Percentiles rank a stretch among this genome's conserved stretches.
These are phyloP conservation scores for Trypanosoma congolense DNA, from an alignment of 208 protist genomes.

Conservation along the genomic window DNA sequence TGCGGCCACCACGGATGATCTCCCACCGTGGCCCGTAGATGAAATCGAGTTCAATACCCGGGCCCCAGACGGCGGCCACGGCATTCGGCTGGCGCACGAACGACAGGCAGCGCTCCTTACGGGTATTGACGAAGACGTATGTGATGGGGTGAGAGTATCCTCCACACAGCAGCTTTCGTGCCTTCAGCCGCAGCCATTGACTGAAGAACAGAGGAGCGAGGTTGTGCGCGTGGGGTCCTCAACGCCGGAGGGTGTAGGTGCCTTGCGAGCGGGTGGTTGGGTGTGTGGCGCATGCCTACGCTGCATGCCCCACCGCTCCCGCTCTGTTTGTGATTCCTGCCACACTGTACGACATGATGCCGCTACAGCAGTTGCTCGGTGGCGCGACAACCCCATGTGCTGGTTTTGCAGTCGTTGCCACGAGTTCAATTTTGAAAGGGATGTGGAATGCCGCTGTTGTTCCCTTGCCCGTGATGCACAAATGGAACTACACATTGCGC, in stretches of 20 bases:
- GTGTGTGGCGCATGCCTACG: conserved; percentile 44
- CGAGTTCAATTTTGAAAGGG: conserved; percentile 38
- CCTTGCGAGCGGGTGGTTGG: conserved; percentile 43
- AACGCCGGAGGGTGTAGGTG: conserved; percentile 23
- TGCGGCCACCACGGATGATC: neutral
- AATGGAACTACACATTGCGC: conserved; percentile 10
- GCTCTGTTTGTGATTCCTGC: conserved; percentile 47
- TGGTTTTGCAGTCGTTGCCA: conserved; percentile 46
- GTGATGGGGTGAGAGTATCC: neutral
- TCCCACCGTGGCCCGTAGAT: conserved; percentile 68
- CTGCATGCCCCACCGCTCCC: conserved; percentile 27
- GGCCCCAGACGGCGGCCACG: conserved; percentile 42
- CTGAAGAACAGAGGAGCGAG: conserved; percentile 8
- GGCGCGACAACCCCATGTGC: conserved; percentile 14
- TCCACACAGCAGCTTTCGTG: neutral
- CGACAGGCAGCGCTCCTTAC: conserved; percentile 2
- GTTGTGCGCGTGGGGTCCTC: conserved; percentile 14
- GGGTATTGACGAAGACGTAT: neutral
- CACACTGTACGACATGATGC: conserved; percentile 54
- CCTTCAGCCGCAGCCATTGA: neutral
- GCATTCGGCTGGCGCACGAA: conserved; percentile 26
- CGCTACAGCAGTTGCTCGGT: conserved; percentile 4
- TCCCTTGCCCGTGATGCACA: conserved; percentile 2
- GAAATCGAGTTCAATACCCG: conserved; percentile 64
- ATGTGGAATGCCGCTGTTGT: conserved; percentile 42